Evolutionary conservation across 2,329 filamentous ascomycete genomes (phyloP), one percentile per base, ranked within the genome.

Genomic region (Fusarium siculi): DNA sequence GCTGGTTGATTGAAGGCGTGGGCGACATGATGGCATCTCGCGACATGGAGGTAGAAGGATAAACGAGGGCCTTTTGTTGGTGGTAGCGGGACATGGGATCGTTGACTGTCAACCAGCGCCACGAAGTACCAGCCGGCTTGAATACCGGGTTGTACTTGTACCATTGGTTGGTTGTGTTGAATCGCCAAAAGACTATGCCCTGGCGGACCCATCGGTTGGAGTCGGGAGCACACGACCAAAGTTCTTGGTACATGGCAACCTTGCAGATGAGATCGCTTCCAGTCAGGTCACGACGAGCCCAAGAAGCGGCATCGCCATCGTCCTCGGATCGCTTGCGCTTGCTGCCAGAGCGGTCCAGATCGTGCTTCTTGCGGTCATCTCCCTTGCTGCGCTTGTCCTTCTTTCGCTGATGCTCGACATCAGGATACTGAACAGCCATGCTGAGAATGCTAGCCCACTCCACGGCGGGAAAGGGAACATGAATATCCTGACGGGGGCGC

Each of bases 161-260:
- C 81, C 87, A 88, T 82, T 84, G 73, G 85, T 88, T 81, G 80
- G 85, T 84, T 16, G 82, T 84, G 78, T 83, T 84, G 79, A 92
- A 92, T 5, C 89, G 89, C 90, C 90, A 92, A 42, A 92, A 84
- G 61, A 92, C 84, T 63, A 91, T 86, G 39, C 85, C 86, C 55
- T 89, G 87, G n/a, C 89, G 86, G 15, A 83, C 86, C 87, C 89
- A 91, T 74, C 82, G 79, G 50, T 78, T 79, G 21, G 81, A 82
- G 64, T 85, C 84, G 10, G 85, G 85, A 8, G 87, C 80, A 70
- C 82, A 82, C 7, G 88, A 91, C 85, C 87, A 91, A 40, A 92
- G 85, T 82, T 92, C 90, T 79, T 92, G 90, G 79, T 90, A 89
- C 90, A 92, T 92, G 78, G 88, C 88, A 50, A 91, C 89, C 79